A percentile compares a stretch with the other conserved stretches of the same genome.
phyloP scores from a whole-genome alignment of 805 yeast species.

The Yamadazyma laniorum region DNA sequence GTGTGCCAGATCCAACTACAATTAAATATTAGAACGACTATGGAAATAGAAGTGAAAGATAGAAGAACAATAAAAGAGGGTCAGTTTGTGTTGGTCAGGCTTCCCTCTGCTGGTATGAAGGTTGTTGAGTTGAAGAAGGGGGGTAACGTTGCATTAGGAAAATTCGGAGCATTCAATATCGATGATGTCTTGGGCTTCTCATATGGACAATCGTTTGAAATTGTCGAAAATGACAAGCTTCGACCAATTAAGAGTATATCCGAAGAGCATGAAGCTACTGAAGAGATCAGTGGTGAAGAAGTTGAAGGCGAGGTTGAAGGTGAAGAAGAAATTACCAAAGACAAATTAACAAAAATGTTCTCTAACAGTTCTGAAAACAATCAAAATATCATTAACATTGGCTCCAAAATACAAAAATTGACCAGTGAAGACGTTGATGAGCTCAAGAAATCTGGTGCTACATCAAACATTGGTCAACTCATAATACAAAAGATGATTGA shows the following conservation, averaged over 20 bases:
- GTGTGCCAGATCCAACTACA: constrained; percentile 8
- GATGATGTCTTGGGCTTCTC: constrained; percentile 76
- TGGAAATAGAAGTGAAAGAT: constrained; percentile 6
- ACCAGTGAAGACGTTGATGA: constrained; percentile 79
- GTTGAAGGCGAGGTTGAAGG: constrained; percentile 29
- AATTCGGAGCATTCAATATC: constrained; percentile 83
- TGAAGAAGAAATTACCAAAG: constrained; percentile 38
- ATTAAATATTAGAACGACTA: neutral
- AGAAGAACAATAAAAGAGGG: constrained; percentile 40
- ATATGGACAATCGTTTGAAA: constrained; percentile 88
- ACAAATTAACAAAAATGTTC: constrained; percentile 36
- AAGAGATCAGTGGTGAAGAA: constrained; percentile 13
- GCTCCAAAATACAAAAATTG: constrained; percentile 70
- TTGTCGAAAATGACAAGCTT: constrained; percentile 53
- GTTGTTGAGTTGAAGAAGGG: constrained; percentile 64
- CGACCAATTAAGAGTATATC: constrained; percentile 47
- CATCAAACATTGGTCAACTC: constrained; percentile 62
- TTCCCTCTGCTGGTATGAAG: constrained; percentile 81
- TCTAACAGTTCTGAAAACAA: constrained; percentile 56
- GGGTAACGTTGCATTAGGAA: constrained; percentile 72
- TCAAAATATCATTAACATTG: constrained; percentile 63
- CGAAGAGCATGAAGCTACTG: constrained; percentile 25
- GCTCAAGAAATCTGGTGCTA: constrained; percentile 69
- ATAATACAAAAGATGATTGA: constrained; percentile 80
- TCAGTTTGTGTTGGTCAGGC: constrained; percentile 61